Evolutionary conservation across 768 basidiomycete genomes (phyloP), one percentile per base, ranked within the genome.

Genomic region (Kwoniella dendrophila): DNA sequence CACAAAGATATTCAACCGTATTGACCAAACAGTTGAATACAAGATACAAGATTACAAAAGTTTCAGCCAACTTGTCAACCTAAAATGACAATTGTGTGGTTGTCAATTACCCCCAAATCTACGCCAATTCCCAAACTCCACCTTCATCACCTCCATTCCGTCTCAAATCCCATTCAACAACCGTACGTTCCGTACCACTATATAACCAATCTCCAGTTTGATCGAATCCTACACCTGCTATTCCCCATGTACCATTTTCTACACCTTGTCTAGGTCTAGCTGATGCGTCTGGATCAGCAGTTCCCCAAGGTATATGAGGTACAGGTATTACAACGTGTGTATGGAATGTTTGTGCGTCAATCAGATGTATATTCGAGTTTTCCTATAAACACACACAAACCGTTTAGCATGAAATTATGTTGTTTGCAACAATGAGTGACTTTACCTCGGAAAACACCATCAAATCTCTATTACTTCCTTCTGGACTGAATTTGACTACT

Each of bases 381-480:
- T 95, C 92, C 90, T 93, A 68, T 22, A 18, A 49, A 44, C 40
- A 14, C 18, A 22, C 7, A 10, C 24, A 11, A 33, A 53, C 18
- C 0, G 6, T 8, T 41, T 18, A 55, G 34, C 34, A 22, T 26
- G 33, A 36, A 7, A 8, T 33, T 33, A 40, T 54, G 40, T 43
- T 11, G 24, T 10, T 56, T 45, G 45, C 22, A 32, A 5, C 26
- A 18, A 12, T 48, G 20, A 33, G 8, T 47, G 4, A 20, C 53
- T 85, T 56, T 64, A 92, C 91, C 86, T 94, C 92, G 16, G 92
- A 91, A 79, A 93, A 96, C 0, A 86, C 87, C 85, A 95, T 85
- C 1, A 93, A 77, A 78, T 95, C 93, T 63, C 85, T 84, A 26
- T 85, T 84, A 45, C 80, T 71, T 22, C 85, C 85, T 1, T 85